Conservation (phyloP, 2,329 filamentous ascomycete genomes). For the Clarireedia monteithiana region DNA sequence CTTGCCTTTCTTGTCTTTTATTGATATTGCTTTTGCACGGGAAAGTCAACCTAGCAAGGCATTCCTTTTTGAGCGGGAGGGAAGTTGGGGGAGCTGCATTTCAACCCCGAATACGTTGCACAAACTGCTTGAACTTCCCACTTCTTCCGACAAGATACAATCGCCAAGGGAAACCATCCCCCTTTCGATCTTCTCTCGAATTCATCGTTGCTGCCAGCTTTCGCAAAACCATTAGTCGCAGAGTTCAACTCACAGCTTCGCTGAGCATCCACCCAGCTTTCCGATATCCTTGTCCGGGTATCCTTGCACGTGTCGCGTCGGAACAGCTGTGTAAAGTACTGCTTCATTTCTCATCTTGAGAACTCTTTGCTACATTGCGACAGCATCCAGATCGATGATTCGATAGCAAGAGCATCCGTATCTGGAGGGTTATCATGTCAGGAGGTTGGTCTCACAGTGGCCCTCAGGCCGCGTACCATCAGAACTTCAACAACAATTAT, state of each 20-base stretch:
- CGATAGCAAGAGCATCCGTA: constrained; percentile 6
- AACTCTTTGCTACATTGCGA: not conserved
- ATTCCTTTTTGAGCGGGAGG: not conserved
- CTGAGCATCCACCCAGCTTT: not conserved
- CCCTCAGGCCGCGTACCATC: constrained; percentile 8
- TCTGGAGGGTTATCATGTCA: constrained; percentile 16
- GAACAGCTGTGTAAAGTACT: not conserved
- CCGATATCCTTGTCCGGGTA: not conserved
- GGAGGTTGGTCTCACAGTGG: constrained; percentile 20
- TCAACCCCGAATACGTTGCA: constrained; percentile 2
- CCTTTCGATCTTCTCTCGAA: not conserved
- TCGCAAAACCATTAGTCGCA: not conserved
- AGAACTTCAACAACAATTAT: constrained; percentile 12
- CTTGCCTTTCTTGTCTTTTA: not conserved
- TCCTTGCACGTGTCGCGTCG: constrained; percentile 2
- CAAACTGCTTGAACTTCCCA: constrained; percentile 3
- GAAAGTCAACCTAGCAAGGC: constrained; percentile 31
- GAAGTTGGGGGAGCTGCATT: constrained; percentile 3
- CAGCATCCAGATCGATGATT: constrained; percentile 11
- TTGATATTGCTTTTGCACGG: constrained; percentile 16
- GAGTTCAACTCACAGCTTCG: not conserved
- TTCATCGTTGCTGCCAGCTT: constrained; percentile 1
- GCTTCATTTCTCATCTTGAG: not conserved
- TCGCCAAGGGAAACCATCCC: not conserved
- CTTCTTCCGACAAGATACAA: not conserved